These are phyloP conservation scores for Pezicula carpinea DNA, from an alignment of 2,329 filamentous ascomycete genomes.

Conservation along the genomic window DNA sequence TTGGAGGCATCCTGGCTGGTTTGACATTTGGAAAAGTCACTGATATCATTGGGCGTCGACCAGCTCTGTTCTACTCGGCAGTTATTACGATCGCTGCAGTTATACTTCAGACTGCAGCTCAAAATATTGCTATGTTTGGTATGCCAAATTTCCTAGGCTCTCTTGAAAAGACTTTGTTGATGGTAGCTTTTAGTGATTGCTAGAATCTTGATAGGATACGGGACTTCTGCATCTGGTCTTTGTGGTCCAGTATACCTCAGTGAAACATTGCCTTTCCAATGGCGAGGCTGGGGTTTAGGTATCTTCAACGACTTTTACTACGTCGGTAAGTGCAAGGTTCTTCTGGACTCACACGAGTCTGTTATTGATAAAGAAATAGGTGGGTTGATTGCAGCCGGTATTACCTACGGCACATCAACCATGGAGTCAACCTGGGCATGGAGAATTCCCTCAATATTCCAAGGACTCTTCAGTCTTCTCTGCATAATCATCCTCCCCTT, in stretches of 20 bases:
- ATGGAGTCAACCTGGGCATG: slow-evolving; percentile 28
- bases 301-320: slow-evolving; percentile 34
- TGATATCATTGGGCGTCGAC: slow-evolving; percentile 29
- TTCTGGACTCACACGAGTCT: too few relatives aligned
- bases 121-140: slow-evolving; percentile 7
- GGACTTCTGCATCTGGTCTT: slow-evolving; percentile 22
- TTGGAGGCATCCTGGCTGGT: slow-evolving; percentile 41
- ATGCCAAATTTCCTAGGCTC: not conserved
- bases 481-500: slow-evolving; percentile 33
- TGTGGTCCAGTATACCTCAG: slow-evolving; percentile 43
- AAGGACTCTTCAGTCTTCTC: slow-evolving; percentile 16
- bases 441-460: slow-evolving; percentile 27
- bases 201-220: slow-evolving; percentile 6
- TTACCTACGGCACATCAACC: slow-evolving; percentile 28
- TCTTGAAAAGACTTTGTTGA: not conserved
- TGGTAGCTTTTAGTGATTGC: slow-evolving; percentile 1
- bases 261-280: slow-evolving; percentile 42
- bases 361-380: slow-evolving; percentile 24
- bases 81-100: slow-evolving; percentile 1
- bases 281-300: slow-evolving; percentile 39
- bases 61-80: not conserved
- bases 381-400: slow-evolving; percentile 30
- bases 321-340: not conserved
- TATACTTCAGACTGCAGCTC: slow-evolving; percentile 5
- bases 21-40: slow-evolving; percentile 32